A percentile compares a stretch with the other conserved stretches of the same genome.
These are phyloP conservation scores for Ramalina intermedia DNA, from an alignment of 495 filamentous ascomycete species.

Conservation along the genomic window DNA sequence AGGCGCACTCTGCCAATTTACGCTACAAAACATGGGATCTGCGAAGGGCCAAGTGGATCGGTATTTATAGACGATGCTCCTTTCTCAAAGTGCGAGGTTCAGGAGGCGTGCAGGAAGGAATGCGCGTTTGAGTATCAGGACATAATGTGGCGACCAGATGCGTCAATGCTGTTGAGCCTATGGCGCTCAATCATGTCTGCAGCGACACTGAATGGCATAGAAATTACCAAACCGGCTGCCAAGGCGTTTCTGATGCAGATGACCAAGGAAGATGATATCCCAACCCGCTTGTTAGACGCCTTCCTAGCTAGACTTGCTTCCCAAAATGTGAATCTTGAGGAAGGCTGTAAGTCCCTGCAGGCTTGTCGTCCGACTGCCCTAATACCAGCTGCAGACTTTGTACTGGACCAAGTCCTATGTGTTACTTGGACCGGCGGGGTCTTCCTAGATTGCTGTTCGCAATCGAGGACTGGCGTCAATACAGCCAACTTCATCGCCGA, in stretches of 20 bases:
- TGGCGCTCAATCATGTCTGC: slow-evolving; percentile 34
- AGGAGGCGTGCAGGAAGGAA: slow-evolving; percentile 31
- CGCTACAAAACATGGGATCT: slow-evolving; percentile 10
- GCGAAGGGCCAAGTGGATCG: slow-evolving; percentile 11
- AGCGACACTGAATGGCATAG: slow-evolving; percentile 28
- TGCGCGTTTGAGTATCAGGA: slow-evolving; percentile 31
- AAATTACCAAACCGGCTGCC: slow-evolving; percentile 21
- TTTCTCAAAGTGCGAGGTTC: slow-evolving; percentile 29
- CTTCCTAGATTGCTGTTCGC: slow-evolving; percentile 30
- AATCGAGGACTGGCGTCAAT: slow-evolving; percentile 23
- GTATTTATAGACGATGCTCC: slow-evolving; percentile 30
- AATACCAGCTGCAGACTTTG: slow-evolving; percentile 25
- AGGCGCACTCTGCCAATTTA: slow-evolving; percentile 23
- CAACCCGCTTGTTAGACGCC: slow-evolving; percentile 4
- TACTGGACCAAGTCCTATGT: slow-evolving; percentile 30
- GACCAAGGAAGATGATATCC: slow-evolving; percentile 17
- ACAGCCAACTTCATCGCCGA: slow-evolving; percentile 30
- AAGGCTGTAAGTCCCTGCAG: slow-evolving; percentile 20
- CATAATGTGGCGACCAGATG: slow-evolving; percentile 27
- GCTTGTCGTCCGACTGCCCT: slow-evolving; percentile 13
- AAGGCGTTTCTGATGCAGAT: slow-evolving; percentile 3
- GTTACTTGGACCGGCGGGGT: slow-evolving; percentile 37
- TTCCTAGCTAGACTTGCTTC: slow-evolving; percentile 17
- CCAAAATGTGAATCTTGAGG: slow-evolving; percentile 11
- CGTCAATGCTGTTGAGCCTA: slow-evolving; percentile 25